Evolutionary conservation across 1,284 basidiomycete species (phyloP).

Genomic region (Apiotrichum sp.): DNA sequence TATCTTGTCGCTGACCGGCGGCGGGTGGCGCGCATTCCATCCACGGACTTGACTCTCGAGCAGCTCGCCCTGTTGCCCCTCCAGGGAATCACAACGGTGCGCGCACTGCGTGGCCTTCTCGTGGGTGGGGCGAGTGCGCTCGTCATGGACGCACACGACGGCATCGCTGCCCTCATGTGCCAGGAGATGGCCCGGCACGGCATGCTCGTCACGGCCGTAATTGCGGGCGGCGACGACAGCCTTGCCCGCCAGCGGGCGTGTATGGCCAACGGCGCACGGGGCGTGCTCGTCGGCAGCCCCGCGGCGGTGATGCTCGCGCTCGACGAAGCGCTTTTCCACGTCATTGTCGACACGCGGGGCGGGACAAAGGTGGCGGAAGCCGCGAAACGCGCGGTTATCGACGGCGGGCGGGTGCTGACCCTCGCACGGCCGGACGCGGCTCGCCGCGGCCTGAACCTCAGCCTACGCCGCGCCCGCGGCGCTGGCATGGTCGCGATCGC

Average conservation of each 20-base stretch:
- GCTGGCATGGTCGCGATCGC: conserved; percentile 31
- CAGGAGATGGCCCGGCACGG: conserved; percentile 58
- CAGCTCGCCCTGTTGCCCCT: conserved; percentile 72
- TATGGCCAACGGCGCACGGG: conserved; percentile 38
- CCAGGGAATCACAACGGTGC: conserved; percentile 66
- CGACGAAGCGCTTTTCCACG: conserved; percentile 55
- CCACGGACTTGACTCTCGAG: conserved; percentile 55
- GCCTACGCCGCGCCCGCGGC: conserved; percentile 6
- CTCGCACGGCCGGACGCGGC: background rate
- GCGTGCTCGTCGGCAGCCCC: conserved; percentile 38
- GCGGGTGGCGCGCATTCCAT: conserved; percentile 63
- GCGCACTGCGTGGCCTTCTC: conserved; percentile 59
- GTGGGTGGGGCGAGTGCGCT: conserved; percentile 52
- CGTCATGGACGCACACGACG: conserved; percentile 68
- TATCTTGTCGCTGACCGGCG: conserved; percentile 74
- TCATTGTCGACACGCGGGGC: conserved; percentile 72
- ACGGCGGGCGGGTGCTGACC: conserved; percentile 31
- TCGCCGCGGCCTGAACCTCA: background rate
- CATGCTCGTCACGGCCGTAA: conserved; percentile 40
- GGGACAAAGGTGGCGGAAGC: conserved; percentile 69
- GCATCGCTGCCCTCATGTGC: conserved; percentile 64
- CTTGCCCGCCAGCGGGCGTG: conserved; percentile 12
- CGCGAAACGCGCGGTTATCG: conserved; percentile 56
- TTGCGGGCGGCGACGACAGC: conserved; percentile 33
- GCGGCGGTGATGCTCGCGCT: conserved; percentile 36